Evolutionary conservation across 192 early-diverging fungal species (phyloP), one percentile per base, ranked within the genome.

Genomic region (Chytriomyces hyalinus): DNA sequence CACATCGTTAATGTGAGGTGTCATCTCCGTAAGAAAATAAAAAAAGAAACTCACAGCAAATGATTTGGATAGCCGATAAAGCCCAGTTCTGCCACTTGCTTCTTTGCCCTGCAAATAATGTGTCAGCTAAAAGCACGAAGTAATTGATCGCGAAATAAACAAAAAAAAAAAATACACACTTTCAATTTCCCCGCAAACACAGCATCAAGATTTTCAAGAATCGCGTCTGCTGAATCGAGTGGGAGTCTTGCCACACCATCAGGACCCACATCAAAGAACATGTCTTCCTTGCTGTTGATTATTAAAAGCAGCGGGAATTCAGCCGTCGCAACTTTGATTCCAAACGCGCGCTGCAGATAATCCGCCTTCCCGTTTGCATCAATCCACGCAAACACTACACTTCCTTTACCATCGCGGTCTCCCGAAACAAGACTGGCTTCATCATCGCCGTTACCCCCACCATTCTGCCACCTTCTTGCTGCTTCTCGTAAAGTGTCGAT

Each of bases 291-390:
- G 13, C 80, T 80, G 50, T 84, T 80, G 5, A 84, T 79, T 49
- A 87, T 67, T 24, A 84, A 66, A 43, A 85, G 28, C 15, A 50
- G 15, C 22, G 85, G 83, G n/a, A 82, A 74, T 17, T 79, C 51
- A 46, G 59, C 46, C 1, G 65, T 36, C 20, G 44, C 57, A 44
- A 20, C 53, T 57, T 53, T 51, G 6, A 87, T 49, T 13, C 84
- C 86, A 81, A 86, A 85, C n/a, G 82, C 81, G 24, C 71, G 20
- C 57, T 87, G 67, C n/a, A 82, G 59, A 67, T 87, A 87, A 5
- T 65, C 48, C 26, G 22, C 28, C 70, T 79, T 83, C 60, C 83
- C 76, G 6, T 74, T 46, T 2, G 67, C 80, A 79, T 87, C 83
- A n/a, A 87, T 61, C 81, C 82, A 87, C 17, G 83, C 78, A 68